Evolutionary conservation across 768 basidiomycete genomes (phyloP).

Genomic region (Suillus clintonianus): DNA sequence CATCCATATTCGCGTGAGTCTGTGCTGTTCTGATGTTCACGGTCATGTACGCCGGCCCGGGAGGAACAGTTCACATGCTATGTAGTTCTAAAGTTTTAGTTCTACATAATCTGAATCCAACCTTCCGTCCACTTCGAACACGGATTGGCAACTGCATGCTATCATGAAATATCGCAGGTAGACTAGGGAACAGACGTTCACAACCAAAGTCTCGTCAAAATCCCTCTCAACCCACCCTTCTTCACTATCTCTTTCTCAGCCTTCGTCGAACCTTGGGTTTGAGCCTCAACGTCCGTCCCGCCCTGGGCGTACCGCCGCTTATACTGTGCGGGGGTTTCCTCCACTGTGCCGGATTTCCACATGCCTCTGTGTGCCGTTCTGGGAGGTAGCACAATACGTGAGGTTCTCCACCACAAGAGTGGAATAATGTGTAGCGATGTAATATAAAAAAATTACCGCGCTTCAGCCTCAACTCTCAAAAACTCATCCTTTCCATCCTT

Average conservation of each 20-base stretch:
- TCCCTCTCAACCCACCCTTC: not conserved
- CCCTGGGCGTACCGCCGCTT: slow-evolving; percentile 61
- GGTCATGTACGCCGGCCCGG: not conserved
- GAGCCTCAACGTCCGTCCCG: not conserved
- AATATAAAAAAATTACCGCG: slow-evolving; percentile 59
- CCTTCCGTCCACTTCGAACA: not conserved
- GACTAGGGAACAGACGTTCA: not conserved
- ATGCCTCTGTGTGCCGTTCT: slow-evolving; percentile 71
- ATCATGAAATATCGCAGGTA: not conserved
- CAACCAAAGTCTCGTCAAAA: slow-evolving; percentile 4
- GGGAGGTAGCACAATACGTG: not conserved
- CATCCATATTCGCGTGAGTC: not conserved
- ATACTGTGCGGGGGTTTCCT: slow-evolving; percentile 78
- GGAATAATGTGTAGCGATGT: not conserved
- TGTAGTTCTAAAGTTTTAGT: not conserved
- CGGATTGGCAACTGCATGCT: not conserved
- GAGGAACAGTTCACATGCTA: not conserved
- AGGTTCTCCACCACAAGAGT: not conserved
- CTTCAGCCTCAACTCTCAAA: slow-evolving; percentile 59
- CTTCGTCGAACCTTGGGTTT: not conserved
- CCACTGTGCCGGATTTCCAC: slow-evolving; percentile 58
- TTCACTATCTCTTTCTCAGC: not conserved
- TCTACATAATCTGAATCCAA: not conserved
- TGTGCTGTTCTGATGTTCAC: not conserved
- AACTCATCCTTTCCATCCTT: slow-evolving; percentile 64